Base-by-base conservation (phyloP, 176 grass and related monocot species). In the Guadua angustifolia region DNA sequence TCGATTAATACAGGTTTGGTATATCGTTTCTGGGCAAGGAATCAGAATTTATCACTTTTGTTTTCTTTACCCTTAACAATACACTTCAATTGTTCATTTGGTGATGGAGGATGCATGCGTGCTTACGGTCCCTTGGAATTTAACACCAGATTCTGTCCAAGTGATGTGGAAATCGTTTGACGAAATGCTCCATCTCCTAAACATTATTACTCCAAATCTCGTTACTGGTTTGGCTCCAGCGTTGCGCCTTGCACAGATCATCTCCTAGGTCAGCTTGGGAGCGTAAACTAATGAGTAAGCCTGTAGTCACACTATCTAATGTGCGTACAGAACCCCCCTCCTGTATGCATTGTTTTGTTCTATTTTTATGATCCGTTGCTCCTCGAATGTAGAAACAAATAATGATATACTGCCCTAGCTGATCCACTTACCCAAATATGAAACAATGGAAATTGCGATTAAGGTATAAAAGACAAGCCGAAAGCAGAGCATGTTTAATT, bases 361-460 rank as follows among this genome's bases (percentile, higher is more conserved):
- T 49, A 16, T 14, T 46, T 74, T 83, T n/a, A n/a, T 51, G 42
- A 12, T 1, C 19, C 49, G 22, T 12, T 15, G 12, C 55, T 24
- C 36, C 81, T 50, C 26, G 42, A 74, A 63, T 51, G 18, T 50
- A 1, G 42, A 73, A 83, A 51, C 69, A 73, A 73, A 49, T 36
- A 53, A 8, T 55, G 25, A 50, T 24, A 2, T 24, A 7, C 68
- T 43, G 25, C 40, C 24, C 40, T 29, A 47, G 67, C 67, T 82
- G 68, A 82, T 82, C 39, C 80, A 44, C 29, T 45, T 71, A 40
- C 52, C 79, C 5, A 71, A 16, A 71, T 47, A 72, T 33, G 9
- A 3, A 59, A 10, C 49, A 4, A 29, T 10, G 24, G n/a, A 68
- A 68, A 69, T 17, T 21, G 7, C 0, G 4, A 19, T 16, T 80